Percentiles rank a stretch among this genome's conserved stretches.
Evolutionary conservation across 768 basidiomycete genomes (phyloP).

Genomic region (Amanita jacksonii): DNA sequence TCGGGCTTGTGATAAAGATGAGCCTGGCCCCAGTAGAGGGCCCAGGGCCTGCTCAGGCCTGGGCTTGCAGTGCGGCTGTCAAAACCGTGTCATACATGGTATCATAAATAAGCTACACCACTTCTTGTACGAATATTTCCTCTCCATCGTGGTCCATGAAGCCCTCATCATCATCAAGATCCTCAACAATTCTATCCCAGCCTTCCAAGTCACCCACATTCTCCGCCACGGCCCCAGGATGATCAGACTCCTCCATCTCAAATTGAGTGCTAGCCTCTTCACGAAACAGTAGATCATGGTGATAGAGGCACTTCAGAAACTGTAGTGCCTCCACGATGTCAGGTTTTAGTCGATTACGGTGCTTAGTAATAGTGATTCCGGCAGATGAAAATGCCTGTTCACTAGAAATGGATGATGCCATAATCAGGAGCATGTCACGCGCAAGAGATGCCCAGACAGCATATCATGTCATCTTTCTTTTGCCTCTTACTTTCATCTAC

Average conservation of each 20-base stretch:
- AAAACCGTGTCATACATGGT: too few species aligned
- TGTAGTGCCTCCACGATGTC: constrained; percentile 27
- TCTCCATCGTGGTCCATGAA: not conserved
- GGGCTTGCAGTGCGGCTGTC: too few species aligned
- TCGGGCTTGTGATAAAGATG: too few species aligned
- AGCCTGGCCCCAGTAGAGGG: too few species aligned
- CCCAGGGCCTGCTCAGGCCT: too few species aligned
- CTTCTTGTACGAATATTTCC: too few species aligned
- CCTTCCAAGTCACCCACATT: too few species aligned
- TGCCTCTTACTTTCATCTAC: too few species aligned
- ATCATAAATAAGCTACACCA: too few species aligned
- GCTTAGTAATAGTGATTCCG: too few species aligned
- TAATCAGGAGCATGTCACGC: constrained; percentile 26
- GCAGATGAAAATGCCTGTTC: constrained; percentile 31
- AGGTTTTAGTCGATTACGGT: constrained; percentile 22
- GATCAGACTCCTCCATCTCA: not conserved
- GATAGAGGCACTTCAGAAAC: constrained; percentile 18
- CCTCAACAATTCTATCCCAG: too few species aligned
- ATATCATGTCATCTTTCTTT: constrained; percentile 14
- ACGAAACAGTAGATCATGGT: constrained; percentile 18
- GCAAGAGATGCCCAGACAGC: constrained; percentile 28
- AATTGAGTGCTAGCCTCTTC: constrained; percentile 9
- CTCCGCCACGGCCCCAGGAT: too few species aligned
- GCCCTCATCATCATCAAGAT: not conserved
- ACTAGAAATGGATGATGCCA: constrained; percentile 30